Evolutionary conservation across 352 stramenopile genomes (phyloP), one percentile per base, ranked within the genome.

Genomic region (Phytophthora fragariaefolia): DNA sequence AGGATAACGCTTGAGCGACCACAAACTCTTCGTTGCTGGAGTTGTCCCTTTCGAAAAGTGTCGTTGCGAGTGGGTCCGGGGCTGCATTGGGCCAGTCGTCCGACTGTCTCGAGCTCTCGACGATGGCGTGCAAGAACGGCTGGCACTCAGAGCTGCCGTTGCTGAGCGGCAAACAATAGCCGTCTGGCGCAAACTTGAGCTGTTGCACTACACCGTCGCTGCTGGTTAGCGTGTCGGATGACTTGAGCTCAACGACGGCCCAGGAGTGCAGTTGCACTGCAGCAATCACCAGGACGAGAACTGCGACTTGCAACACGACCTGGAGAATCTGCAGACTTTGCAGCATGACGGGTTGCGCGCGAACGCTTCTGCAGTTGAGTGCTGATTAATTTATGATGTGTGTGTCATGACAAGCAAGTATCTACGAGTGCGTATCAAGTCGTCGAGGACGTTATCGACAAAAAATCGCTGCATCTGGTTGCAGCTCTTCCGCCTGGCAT

Each of bases 141-240:
- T 83, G 68, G 42, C 82, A 91, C 9, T 72, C 67, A 8, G 59
- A 73, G 23, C 54, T 74, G 17, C 79, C 66, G n/a, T 76, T 80
- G 42, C 7, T 43, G 17, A 71, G 58, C 9, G 66, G 58, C 2
- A 89, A 26, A 40, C 83, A 91, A 57, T 86, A 83, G 28, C 72
- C 74, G 13, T 61, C 62, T 0, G 83, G 83, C 10, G 83, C 63
- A 10, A 91, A 80, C 22, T 71, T 61, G 13, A 89, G 66, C 23
- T 70, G 71, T 17, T 50, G 32, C 6, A 66, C 48, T 9, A 52
- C 10, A 0, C 15, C 20, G 28, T 20, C 24, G 20, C 13, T 51
- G 27, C 13, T 28, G 47, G 28, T 23, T 28, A 30, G 9, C 8
- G 43, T 58, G 8, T 50, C 34, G 8, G 51, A 13, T n/a, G 22